Conservation (phyloP, 805 yeast species). For the Candida hispaniensis region DNA sequence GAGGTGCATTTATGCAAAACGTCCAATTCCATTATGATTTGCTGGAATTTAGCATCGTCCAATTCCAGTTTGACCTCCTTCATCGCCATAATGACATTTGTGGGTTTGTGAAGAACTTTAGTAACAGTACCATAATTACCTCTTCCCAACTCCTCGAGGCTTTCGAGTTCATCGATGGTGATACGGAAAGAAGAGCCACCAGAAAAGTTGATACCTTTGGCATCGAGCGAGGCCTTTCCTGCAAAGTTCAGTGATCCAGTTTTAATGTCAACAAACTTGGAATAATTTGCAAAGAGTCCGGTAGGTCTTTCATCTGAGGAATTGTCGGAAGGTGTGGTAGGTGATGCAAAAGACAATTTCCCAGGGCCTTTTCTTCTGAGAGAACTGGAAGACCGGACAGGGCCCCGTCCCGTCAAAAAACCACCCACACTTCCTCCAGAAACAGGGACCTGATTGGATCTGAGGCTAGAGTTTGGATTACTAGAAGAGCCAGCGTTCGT, state of each 20-base stretch:
- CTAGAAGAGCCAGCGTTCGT: not conserved
- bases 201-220: slow-evolving; percentile 84
- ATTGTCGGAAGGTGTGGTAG: slow-evolving; percentile 19
- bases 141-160: slow-evolving; percentile 71
- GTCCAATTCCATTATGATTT: slow-evolving; percentile 92
- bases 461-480: too few species aligned
- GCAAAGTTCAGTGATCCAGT: slow-evolving; percentile 87
- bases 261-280: slow-evolving; percentile 81
- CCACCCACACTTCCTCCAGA: slow-evolving; percentile 1
- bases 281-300: slow-evolving; percentile 61
- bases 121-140: slow-evolving; percentile 96
- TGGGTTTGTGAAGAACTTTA: slow-evolving; percentile 86
- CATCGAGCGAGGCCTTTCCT: slow-evolving; percentile 85
- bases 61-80: slow-evolving; percentile 89
- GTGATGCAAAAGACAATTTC: slow-evolving; percentile 19
- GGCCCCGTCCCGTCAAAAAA: slow-evolving; percentile 18
- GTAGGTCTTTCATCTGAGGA: slow-evolving; percentile 25
- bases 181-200: slow-evolving; percentile 82
- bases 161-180: slow-evolving; percentile 68
- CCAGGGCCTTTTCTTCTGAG: slow-evolving; percentile 12
- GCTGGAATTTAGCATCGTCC: slow-evolving; percentile 88
- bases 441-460: not conserved
- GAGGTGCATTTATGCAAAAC: slow-evolving; percentile 84
- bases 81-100: slow-evolving; percentile 91
- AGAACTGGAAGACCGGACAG: slow-evolving; percentile 6